Percentiles rank a stretch among this genome's conserved stretches.
Conservation (phyloP, 108 stramenopile species). For the Pseudonitzschia pungens region DNA sequence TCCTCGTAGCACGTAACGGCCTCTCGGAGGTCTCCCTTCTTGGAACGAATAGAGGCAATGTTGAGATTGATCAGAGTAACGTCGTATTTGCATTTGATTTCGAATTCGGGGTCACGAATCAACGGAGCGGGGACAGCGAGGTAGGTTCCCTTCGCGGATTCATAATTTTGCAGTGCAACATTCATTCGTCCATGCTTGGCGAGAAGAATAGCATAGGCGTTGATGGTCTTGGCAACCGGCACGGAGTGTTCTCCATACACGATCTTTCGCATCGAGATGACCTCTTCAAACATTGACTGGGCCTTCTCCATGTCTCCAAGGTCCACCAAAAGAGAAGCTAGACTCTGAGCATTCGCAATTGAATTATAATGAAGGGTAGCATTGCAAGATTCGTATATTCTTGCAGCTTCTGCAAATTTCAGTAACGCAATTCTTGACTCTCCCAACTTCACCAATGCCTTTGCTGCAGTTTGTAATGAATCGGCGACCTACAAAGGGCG, state of each 20-base stretch:
- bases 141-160: conserved; percentile 68
- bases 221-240: conserved; percentile 82
- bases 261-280: conserved; percentile 69
- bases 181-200: conserved; percentile 88
- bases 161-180: conserved; percentile 73
- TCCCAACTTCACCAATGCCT: conserved; percentile 70
- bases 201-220: conserved; percentile 82
- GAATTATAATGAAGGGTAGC: conserved; percentile 78
- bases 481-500: conserved; percentile 45
- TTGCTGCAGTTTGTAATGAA: conserved; percentile 72
- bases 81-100: conserved; percentile 84
- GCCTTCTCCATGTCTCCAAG: conserved; percentile 82
- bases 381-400: conserved; percentile 82
- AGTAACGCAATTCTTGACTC: conserved; percentile 74
- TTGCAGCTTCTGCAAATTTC: conserved; percentile 79
- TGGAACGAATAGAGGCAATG: conserved; percentile 87
- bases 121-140: conserved; percentile 48
- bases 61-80: conserved; percentile 83
- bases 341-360: conserved; percentile 77
- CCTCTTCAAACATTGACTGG: conserved; percentile 79
- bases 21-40: conserved; percentile 72
- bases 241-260: conserved; percentile 75
- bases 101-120: conserved; percentile 69
- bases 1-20: conserved; percentile 76
- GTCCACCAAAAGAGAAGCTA: conserved; percentile 77